A percentile compares a stretch with the other conserved stretches of the same genome.
Evolutionary conservation across 306 rosid genomes (phyloP).

Genomic region (Vicia villosa): DNA sequence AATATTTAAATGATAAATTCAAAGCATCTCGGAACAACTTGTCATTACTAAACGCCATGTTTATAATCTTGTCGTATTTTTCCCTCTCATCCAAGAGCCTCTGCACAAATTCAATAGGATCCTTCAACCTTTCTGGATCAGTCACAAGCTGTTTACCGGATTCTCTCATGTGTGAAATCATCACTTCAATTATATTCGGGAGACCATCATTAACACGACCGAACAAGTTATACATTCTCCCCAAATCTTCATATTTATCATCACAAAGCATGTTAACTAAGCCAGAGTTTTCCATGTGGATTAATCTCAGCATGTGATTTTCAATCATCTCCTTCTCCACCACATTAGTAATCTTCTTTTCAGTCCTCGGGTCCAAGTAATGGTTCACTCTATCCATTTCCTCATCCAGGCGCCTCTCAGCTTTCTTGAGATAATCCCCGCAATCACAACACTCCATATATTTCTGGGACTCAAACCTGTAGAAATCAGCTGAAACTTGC

Average conservation of each 20-base stretch:
- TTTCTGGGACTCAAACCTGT: conserved; percentile 65
- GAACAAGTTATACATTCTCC: conserved; percentile 78
- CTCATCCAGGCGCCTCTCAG: conserved; percentile 77
- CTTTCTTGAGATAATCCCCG: conserved; percentile 78
- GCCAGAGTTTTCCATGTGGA: conserved; percentile 83
- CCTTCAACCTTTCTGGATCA: conserved; percentile 82
- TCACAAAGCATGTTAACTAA: conserved; percentile 77
- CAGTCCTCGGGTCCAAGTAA: conserved; percentile 75
- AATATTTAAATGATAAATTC: conserved; percentile 74
- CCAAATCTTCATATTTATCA: conserved; percentile 74
- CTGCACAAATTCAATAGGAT: conserved; percentile 82
- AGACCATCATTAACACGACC: conserved; percentile 68
- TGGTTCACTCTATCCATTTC: conserved; percentile 83
- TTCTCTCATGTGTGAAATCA: conserved; percentile 76
- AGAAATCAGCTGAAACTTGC: conserved; percentile 76
- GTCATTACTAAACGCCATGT: conserved; percentile 63
- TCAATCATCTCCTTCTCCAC: conserved; percentile 85
- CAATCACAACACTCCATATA: conserved; percentile 79
- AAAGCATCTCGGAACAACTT: conserved; percentile 76
- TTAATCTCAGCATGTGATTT: conserved; percentile 77
- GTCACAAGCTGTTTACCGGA: conserved; percentile 77
- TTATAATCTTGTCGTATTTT: conserved; percentile 68
- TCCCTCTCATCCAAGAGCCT: conserved; percentile 76
- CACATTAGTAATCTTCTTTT: conserved; percentile 67
- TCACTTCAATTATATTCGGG: conserved; percentile 61